Percentiles rank a stretch among this genome's conserved stretches.
phyloP scores from a whole-genome alignment of 2,329 filamentous ascomycete genomes.

The Polychaeton citri region DNA sequence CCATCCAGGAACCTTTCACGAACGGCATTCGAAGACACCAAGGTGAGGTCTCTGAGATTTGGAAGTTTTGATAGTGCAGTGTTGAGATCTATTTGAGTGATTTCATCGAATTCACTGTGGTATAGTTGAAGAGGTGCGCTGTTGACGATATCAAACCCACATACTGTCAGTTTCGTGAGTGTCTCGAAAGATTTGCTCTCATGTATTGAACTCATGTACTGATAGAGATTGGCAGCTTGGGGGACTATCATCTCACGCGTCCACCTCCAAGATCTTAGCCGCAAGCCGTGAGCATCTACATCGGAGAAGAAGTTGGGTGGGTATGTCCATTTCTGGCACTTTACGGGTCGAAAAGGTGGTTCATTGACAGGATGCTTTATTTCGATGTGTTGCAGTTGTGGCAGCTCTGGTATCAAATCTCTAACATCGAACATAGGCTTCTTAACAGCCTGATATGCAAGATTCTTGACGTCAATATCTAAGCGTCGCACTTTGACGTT shows the following conservation, averaged over 20 bases:
- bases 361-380: conserved; percentile 58
- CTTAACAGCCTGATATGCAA: conserved; percentile 40
- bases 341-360: conserved; percentile 50
- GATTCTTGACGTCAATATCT: conserved; percentile 51
- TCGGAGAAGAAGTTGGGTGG: conserved; percentile 50
- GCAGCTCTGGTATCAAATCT: conserved; percentile 48
- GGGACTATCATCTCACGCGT: conserved; percentile 23
- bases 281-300: conserved; percentile 38
- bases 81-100: conserved; percentile 29
- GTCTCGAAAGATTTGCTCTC: conserved; percentile 34
- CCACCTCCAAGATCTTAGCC: conserved; percentile 43
- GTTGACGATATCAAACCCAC: conserved; percentile 23
- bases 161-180: conserved; percentile 45
- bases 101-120: conserved; percentile 14
- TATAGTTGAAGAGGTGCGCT: conserved; percentile 9
- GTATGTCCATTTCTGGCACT: conserved; percentile 52
- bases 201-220: conserved; percentile 22
- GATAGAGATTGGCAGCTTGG: conserved; percentile 16
- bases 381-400: conserved; percentile 55
- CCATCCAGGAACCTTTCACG: conserved; percentile 54
- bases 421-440: conserved; percentile 43
- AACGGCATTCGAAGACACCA: conserved; percentile 63
- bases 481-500: conserved; percentile 57
- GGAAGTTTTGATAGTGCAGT: conserved; percentile 46
- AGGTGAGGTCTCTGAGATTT: conserved; percentile 51